Conservation (phyloP, 305 asterid species). For the Solanum hybrid region DNA sequence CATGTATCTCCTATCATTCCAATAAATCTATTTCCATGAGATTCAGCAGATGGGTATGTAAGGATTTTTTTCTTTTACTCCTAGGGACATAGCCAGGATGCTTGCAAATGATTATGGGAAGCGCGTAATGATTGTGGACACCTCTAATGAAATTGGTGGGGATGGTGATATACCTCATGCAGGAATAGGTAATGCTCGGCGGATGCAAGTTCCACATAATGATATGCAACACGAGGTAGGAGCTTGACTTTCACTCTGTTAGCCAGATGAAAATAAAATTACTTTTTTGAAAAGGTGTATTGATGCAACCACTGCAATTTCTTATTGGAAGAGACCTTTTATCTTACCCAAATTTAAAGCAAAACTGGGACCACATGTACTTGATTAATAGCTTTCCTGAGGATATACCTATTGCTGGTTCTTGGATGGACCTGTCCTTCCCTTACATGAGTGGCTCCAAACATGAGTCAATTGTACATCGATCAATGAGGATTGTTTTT, state of each 20-base stretch:
- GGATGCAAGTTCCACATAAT: constrained; percentile 92
- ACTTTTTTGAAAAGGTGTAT: not conserved
- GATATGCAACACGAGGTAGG: constrained; percentile 84
- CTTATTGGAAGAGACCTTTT: not conserved
- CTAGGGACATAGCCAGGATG: constrained; percentile 92
- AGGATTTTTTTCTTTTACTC: not conserved
- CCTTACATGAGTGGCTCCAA: not conserved
- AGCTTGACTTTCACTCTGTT: not conserved
- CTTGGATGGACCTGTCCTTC: not conserved
- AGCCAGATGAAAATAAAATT: not conserved
- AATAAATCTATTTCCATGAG: not conserved
- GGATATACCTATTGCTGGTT: not conserved
- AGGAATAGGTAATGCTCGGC: constrained; percentile 86
- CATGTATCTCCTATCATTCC: not conserved
- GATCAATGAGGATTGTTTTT: not conserved
- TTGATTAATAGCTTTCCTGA: not conserved
- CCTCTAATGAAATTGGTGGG: constrained; percentile 94
- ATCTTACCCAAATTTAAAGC: not conserved
- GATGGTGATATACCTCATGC: constrained; percentile 94
- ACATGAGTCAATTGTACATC: not conserved
- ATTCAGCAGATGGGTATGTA: not conserved
- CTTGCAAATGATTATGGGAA: constrained; percentile 76
- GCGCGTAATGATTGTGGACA: constrained; percentile 98
- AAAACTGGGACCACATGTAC: not conserved
- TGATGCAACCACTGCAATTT: not conserved